A percentile compares a stretch with the other conserved stretches of the same genome.
phyloP scores from a whole-genome alignment of 352 stramenopile genomes.

The Globisporangium viniferum region DNA sequence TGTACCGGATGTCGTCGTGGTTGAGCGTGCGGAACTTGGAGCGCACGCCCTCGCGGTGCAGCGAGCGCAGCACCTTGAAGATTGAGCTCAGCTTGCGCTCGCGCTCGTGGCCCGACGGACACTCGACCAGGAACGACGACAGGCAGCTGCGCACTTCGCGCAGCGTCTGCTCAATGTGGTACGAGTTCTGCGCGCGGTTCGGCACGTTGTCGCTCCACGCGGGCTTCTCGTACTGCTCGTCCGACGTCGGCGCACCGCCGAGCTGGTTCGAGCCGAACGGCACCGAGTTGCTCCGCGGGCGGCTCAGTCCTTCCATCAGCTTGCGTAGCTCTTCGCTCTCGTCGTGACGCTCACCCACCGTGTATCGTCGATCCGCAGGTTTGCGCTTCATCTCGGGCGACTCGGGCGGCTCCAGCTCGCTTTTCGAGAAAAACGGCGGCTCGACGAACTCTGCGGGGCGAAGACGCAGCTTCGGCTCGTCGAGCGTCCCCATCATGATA shows the following conservation, averaged over 20 bases:
- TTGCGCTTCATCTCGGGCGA: slow-evolving; percentile 11
- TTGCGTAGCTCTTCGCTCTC: slow-evolving; percentile 60
- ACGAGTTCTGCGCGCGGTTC: slow-evolving; percentile 29
- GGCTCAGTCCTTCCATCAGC: slow-evolving; percentile 57
- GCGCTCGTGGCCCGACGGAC: slow-evolving; percentile 59
- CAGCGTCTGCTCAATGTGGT: slow-evolving; percentile 45
- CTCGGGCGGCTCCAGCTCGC: slow-evolving; percentile 22
- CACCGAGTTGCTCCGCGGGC: slow-evolving; percentile 58
- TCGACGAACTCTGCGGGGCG: background rate
- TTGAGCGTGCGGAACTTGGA: slow-evolving; percentile 66
- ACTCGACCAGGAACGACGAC: slow-evolving; percentile 57
- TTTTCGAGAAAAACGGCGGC: slow-evolving; percentile 35
- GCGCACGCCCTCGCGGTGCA: slow-evolving; percentile 58
- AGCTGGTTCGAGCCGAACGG: slow-evolving; percentile 45
- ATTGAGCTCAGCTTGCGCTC: slow-evolving; percentile 64
- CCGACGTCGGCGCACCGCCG: slow-evolving; percentile 26
- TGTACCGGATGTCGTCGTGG: slow-evolving; percentile 72
- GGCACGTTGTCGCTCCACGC: slow-evolving; percentile 59
- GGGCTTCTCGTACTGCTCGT: slow-evolving; percentile 38
- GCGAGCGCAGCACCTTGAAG: slow-evolving; percentile 63
- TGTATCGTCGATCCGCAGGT: slow-evolving; percentile 6
- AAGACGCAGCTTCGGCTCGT: slow-evolving; percentile 10
- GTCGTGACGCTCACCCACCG: slow-evolving; percentile 19
- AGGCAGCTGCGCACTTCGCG: slow-evolving; percentile 52
- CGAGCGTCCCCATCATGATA: slow-evolving; percentile 20